Conservation (phyloP, 345 rosid genomes). For the Durio zibethinus region DNA sequence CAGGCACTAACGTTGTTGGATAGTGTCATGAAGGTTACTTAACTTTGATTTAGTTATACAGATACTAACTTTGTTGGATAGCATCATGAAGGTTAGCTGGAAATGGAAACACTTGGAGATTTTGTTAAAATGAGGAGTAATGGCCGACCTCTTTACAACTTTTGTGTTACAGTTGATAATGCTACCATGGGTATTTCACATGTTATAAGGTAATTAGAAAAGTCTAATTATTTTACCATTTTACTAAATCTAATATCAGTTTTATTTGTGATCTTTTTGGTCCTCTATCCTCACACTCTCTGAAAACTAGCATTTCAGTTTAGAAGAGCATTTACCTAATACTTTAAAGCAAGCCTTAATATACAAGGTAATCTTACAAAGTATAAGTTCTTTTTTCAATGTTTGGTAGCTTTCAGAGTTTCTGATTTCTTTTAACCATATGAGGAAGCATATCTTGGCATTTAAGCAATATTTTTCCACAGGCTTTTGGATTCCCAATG, state of each 20-base stretch:
- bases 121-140: constrained; percentile 92
- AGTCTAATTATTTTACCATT: not conserved
- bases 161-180: constrained; percentile 95
- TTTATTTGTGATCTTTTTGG: not conserved
- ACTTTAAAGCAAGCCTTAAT: constrained; percentile 88
- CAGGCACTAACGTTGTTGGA: constrained; percentile 42
- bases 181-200: constrained; percentile 95
- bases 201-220: constrained; percentile 69
- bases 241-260: not conserved
- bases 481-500: constrained; percentile 93
- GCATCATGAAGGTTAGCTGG: constrained; percentile 98
- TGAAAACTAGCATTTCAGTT: constrained; percentile 42
- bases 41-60: too few species aligned
- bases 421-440: constrained; percentile 16
- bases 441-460: too few species aligned
- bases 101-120: constrained; percentile 87
- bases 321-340: constrained; percentile 94
- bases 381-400: not conserved
- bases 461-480: constrained; percentile 24
- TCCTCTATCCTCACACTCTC: constrained; percentile 14
- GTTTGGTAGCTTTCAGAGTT: constrained; percentile 11
- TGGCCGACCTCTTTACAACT: constrained; percentile 88
- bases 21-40: constrained; percentile 72
- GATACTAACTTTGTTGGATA: too few species aligned
- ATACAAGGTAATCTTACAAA: constrained; percentile 56